These are phyloP conservation scores for Hyaloscypha hepaticicola DNA, from an alignment of 495 filamentous ascomycete genomes.

Conservation along the genomic window DNA sequence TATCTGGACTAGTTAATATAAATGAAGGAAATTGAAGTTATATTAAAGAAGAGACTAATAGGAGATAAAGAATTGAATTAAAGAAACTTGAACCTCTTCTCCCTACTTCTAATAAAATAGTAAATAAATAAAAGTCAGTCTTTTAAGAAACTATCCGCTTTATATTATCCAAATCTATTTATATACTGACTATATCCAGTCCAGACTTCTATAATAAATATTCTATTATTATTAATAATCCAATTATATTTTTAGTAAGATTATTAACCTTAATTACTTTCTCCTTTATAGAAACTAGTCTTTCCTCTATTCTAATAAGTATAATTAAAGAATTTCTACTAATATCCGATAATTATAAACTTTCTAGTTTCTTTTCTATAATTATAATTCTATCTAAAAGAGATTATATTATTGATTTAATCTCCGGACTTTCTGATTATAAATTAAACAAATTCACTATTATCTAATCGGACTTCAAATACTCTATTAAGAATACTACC, in stretches of 20 bases:
- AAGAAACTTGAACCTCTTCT: too few relatives aligned
- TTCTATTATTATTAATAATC: too few relatives aligned
- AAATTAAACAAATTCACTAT: neutral
- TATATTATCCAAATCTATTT: too few relatives aligned
- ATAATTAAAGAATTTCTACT: neutral
- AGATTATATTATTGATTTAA: neutral
- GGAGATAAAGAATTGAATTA: neutral
- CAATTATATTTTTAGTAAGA: too few relatives aligned
- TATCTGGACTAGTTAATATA: slow-evolving; percentile 1
- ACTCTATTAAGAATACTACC: neutral
- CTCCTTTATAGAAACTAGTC: neutral
- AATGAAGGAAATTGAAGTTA: neutral
- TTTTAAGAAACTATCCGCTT: too few relatives aligned
- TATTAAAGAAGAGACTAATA: neutral
- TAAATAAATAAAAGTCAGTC: too few relatives aligned
- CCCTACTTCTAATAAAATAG: too few relatives aligned
- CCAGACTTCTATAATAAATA: too few relatives aligned
- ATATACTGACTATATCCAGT: too few relatives aligned
- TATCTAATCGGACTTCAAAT: neutral
- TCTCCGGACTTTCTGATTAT: neutral
- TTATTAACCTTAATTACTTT: neutral
- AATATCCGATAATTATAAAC: neutral
- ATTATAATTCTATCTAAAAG: neutral
- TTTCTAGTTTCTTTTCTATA: slow-evolving; percentile 1
- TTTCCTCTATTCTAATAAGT: neutral